Conservation (phyloP, 192 early-diverging fungal genomes). For the Backusella mclennaniae region DNA sequence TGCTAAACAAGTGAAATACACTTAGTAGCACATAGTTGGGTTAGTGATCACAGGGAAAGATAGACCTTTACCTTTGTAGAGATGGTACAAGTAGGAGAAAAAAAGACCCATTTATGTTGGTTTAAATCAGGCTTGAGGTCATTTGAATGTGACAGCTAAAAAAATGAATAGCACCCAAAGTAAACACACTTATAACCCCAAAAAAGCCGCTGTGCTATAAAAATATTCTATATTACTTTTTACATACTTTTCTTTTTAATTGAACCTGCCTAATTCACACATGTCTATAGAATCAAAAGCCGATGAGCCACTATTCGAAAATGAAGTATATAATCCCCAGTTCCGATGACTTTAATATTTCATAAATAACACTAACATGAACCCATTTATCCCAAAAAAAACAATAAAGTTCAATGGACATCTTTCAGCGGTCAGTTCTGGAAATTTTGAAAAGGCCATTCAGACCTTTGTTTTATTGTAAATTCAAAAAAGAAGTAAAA, state of each 20-base stretch:
- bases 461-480: constrained; percentile 14
- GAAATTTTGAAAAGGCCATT: constrained; percentile 18
- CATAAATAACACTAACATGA: background rate
- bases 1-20: background rate
- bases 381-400: background rate
- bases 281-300: constrained; percentile 7
- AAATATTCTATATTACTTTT: background rate
- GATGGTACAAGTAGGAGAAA: too few relatives aligned
- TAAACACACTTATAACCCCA: background rate
- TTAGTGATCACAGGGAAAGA: background rate
- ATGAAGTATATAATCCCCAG: background rate
- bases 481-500: background rate
- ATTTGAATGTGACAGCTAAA: background rate
- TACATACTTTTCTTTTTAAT: background rate
- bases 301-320: constrained; percentile 3
- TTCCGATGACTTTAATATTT: background rate
- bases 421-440: background rate
- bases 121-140: background rate
- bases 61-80: background rate
- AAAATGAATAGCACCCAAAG: background rate
- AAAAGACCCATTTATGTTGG: background rate
- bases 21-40: background rate
- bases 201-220: background rate
- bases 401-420: background rate
- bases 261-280: constrained; percentile 1